These are phyloP conservation scores for Sporothrix protearum DNA, from an alignment of 2,329 filamentous ascomycete species.

Conservation along the genomic window DNA sequence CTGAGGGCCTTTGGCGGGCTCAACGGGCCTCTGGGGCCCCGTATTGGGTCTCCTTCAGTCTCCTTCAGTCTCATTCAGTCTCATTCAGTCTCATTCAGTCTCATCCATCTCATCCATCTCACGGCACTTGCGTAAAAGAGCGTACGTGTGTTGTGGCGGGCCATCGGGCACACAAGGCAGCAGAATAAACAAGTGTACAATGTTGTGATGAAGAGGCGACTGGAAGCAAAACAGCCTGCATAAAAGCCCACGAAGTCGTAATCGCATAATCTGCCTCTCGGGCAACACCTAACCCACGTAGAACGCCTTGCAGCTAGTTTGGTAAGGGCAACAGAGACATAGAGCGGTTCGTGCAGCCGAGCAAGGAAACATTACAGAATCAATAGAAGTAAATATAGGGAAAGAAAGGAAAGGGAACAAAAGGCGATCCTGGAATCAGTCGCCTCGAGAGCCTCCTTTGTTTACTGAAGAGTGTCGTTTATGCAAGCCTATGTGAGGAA, in stretches of 20 bases:
- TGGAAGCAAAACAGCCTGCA: not conserved
- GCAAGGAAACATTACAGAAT: not conserved
- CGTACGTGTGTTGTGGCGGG: not conserved
- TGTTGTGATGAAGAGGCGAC: not conserved
- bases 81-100: not conserved
- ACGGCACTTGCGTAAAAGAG: not conserved
- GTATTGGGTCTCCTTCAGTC: no score
- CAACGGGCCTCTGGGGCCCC: not conserved
- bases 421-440: not conserved
- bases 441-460: not conserved
- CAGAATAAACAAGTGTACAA: not conserved
- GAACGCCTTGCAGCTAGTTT: not conserved
- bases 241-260: not conserved
- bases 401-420: not conserved
- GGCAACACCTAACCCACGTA: not conserved
- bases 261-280: not conserved
- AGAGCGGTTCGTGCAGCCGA: not conserved
- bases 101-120: not conserved
- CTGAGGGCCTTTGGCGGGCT: not conserved
- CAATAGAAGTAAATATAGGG: not conserved
- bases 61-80: no score
- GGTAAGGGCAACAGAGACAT: not conserved
- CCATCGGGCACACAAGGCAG: conserved; percentile 11
- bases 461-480: no score
- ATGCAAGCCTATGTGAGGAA: no score